These are phyloP conservation scores for Phytophthora uliginosa DNA, from an alignment of 352 stramenopile genomes.

Conservation along the genomic window DNA sequence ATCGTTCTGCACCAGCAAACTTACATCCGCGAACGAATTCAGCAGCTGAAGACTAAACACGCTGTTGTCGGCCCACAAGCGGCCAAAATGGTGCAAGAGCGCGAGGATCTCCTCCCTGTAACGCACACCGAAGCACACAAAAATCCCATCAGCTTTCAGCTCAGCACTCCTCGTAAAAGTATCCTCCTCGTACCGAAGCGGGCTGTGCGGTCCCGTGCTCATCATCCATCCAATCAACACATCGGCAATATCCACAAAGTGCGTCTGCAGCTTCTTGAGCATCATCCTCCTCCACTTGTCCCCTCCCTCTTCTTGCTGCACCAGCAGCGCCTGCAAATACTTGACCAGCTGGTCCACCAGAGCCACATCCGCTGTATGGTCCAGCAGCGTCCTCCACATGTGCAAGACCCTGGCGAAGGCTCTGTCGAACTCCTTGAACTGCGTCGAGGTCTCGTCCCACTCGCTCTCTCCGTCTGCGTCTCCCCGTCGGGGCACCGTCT, in stretches of 20 bases:
- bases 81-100: slow-evolving; percentile 55
- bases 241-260: slow-evolving; percentile 82
- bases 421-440: slow-evolving; percentile 64
- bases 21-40: slow-evolving; percentile 67
- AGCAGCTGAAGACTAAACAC: slow-evolving; percentile 78
- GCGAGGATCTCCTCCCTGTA: slow-evolving; percentile 59
- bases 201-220: slow-evolving; percentile 43
- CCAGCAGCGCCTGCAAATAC: slow-evolving; percentile 40
- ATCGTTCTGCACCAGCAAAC: slow-evolving; percentile 6
- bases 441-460: slow-evolving; percentile 49
- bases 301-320: slow-evolving; percentile 7
- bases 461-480: neutral
- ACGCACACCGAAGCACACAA: slow-evolving; percentile 2
- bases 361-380: slow-evolving; percentile 52
- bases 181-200: slow-evolving; percentile 43
- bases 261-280: slow-evolving; percentile 60
- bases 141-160: neutral
- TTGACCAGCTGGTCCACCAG: slow-evolving; percentile 56
- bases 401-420: slow-evolving; percentile 46
- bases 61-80: slow-evolving; percentile 76
- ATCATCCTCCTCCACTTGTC: slow-evolving; percentile 41
- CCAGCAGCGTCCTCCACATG: slow-evolving; percentile 61
- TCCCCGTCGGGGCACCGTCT: slow-evolving; percentile 34
- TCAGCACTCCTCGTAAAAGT: neutral
- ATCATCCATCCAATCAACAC: slow-evolving; percentile 78